Evolutionary conservation across 352 stramenopile genomes (phyloP), one percentile per base, ranked within the genome.

Genomic region (Phytophthora kernoviae): DNA sequence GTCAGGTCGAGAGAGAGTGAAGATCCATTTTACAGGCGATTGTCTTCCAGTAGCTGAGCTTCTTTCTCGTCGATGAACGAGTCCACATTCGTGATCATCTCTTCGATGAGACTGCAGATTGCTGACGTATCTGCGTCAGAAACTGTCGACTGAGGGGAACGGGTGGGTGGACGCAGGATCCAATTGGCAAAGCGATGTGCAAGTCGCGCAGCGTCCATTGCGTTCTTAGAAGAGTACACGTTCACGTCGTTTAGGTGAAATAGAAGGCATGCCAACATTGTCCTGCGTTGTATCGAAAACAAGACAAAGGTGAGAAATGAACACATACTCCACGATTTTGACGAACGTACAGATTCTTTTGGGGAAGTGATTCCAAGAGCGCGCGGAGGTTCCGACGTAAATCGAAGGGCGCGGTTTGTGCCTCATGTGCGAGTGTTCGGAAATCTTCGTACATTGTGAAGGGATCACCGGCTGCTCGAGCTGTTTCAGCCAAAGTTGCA

Each of bases 161-260:
- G 54, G 24, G 30, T 61, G 43, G 39, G 62, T 10, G 76, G 73
- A 0, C 77, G 77, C n/a, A 94, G 54, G 26, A 94, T 72, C 40
- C 69, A 87, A 12, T 81, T 60, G 24, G 64, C 18, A 47, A 94
- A 94, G 26, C 79, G 65, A 17, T 54, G 41, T 2, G 84, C 69
- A 11, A 94, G 79, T 37, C 62, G 43, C 4, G 71, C 58, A 12
- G 84, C 81, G 58, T 88, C 71, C 78, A 94, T 89, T 30, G 53
- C 59, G 68, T 94, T 94, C 60, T 88, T 79, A 22, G 77, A 77
- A n/a, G 77, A 68, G 60, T 94, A 94, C 32, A 76, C 79, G 44
- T 83, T 87, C 37, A 94, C 80, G 56, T 94, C 84, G 64, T 94
- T 94, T 47, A 91, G 51, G 49, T 94, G 84, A 62, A 88, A 90